Evolutionary conservation across 176 grass and related monocot genomes (phyloP), one percentile per base, ranked within the genome.

Genomic region (Eragrostis nindensis): DNA sequence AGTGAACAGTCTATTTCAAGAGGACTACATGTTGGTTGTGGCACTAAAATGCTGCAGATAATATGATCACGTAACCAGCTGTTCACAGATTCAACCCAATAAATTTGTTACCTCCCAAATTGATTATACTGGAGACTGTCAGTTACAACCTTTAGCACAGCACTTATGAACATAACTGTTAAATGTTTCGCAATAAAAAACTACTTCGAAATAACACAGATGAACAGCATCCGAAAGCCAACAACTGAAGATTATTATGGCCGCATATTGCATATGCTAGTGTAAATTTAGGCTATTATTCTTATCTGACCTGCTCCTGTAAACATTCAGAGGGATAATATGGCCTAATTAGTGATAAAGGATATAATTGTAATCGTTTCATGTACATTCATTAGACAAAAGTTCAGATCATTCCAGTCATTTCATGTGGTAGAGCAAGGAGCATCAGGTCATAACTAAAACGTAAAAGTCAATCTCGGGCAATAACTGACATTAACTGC

Each of bases 271-370:
- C 44, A 82, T 52, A 5, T 70, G 52, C 55, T 60, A 60, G 1
- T 70, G 22, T 18, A 74, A 59, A n/a, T 59, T 21, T 62, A 79
- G 64, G 36, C 5, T 41, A 52, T 63, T 50, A 29, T 29, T 68
- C 61, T 74, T 26, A 67, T 80, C 44, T 44, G 44, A 82, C 14
- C 11, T 62, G 24, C 70, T 64, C 40, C 8, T 74, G 17, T 56
- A 57, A 76, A 77, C 26, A 32, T 77, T 49, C 45, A 55, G 45
- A 44, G 22, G 6, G 29, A 2, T 45, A 4, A 55, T 26, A 18
- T 70, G 10, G 12, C 43, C 17, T 22, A 32, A 29, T 53, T 69
- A 76, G 22, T 16, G 7, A 17, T 36, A 52, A 43, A 54, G 24
- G 64, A 42, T 49, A n/a, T 15, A 75, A 5, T n/a, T 62, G 62